These are phyloP conservation scores for Aspergillus wentii DNA, from an alignment of 495 filamentous ascomycete species.

Conservation along the genomic window DNA sequence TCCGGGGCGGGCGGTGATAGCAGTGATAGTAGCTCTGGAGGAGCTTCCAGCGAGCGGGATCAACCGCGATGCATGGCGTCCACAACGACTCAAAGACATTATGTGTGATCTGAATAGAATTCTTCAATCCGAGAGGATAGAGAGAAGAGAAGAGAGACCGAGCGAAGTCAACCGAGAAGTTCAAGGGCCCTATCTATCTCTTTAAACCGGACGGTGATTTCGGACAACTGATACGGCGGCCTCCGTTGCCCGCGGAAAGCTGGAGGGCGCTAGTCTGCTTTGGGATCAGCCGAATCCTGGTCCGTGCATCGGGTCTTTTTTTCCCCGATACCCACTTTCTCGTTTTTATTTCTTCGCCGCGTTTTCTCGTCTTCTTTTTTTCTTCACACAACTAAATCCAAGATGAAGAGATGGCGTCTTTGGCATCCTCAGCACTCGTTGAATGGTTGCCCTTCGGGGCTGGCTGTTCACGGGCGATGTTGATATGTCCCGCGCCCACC, in stretches of 20 bases:
- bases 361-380: slow-evolving; percentile 6
- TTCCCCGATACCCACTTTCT: slow-evolving; percentile 9
- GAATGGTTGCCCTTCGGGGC: slow-evolving; percentile 20
- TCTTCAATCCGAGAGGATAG: no score
- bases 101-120: no score
- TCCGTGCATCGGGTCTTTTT: no score
- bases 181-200: no score
- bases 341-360: slow-evolving; percentile 2
- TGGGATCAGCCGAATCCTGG: slow-evolving; percentile 22
- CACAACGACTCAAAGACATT: no score
- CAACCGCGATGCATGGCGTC: slow-evolving; percentile 35
- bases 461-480: slow-evolving; percentile 42
- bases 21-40: slow-evolving; percentile 8
- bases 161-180: no score
- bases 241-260: slow-evolving; percentile 45
- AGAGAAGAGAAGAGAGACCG: slow-evolving; percentile 3
- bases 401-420: slow-evolving; percentile 47
- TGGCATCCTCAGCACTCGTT: slow-evolving; percentile 43
- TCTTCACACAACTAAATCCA: slow-evolving; percentile 52
- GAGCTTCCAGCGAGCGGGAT: slow-evolving; percentile 30
- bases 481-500: slow-evolving; percentile 44
- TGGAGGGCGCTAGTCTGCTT: slow-evolving; percentile 20
- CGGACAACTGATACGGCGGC: slow-evolving; percentile 16
- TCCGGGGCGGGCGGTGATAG: slow-evolving; percentile 3
- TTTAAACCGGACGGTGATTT: no score